A percentile compares a stretch with the other conserved stretches of the same genome.
phyloP scores from a whole-genome alignment of 441 rosid species.

The Sinapis alba region DNA sequence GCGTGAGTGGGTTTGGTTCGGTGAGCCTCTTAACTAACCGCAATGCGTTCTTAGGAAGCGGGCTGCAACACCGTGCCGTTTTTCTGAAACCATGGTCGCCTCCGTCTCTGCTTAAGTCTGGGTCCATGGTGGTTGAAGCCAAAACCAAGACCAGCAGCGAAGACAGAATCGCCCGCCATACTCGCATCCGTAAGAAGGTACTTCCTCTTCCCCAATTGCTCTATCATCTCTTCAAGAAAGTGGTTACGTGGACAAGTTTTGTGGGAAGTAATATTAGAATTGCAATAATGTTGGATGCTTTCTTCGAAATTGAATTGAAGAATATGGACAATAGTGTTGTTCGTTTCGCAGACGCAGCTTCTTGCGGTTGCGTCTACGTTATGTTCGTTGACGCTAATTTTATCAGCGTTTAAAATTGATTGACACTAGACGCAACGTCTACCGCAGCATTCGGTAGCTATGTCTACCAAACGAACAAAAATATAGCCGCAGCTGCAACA shows the following conservation, averaged over 20 bases:
- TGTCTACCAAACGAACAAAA: too few relatives aligned
- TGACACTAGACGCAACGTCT: too few relatives aligned
- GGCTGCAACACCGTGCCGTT: slow-evolving; percentile 38
- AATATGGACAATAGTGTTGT: too few relatives aligned
- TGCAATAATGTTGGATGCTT: not conserved
- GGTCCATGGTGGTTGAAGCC: slow-evolving; percentile 52
- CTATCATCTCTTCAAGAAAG: not conserved
- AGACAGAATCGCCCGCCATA: slow-evolving; percentile 79
- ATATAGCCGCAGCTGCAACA: too few relatives aligned
- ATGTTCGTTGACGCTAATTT: too few relatives aligned
- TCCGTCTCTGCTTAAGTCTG: slow-evolving; percentile 28
- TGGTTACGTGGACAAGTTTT: not conserved
- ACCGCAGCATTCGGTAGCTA: too few relatives aligned
- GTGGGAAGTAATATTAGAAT: not conserved
- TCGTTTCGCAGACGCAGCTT: too few relatives aligned
- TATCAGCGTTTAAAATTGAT: too few relatives aligned
- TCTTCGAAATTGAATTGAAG: not conserved
- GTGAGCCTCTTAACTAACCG: slow-evolving; percentile 36
- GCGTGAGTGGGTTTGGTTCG: slow-evolving; percentile 39
- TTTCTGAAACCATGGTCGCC: slow-evolving; percentile 29
- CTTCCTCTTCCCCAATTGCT: not conserved
- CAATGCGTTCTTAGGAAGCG: slow-evolving; percentile 38
- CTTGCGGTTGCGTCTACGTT: too few relatives aligned
- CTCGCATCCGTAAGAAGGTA: slow-evolving; percentile 91
- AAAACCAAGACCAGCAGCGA: slow-evolving; percentile 65